Evolutionary conservation across 345 rosid species (phyloP).

Genomic region (Leavenworthia alabamica): DNA sequence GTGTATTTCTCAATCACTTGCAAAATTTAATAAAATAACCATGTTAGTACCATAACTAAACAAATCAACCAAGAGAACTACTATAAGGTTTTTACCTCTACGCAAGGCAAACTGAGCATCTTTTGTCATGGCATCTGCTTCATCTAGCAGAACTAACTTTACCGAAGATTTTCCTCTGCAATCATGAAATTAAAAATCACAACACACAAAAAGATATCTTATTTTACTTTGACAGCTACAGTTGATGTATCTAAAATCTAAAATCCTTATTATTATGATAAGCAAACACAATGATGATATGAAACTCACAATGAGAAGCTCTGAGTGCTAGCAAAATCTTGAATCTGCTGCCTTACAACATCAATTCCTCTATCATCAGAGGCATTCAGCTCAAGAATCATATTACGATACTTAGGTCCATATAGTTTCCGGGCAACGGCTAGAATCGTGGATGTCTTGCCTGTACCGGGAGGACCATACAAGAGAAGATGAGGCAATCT

Average conservation of each 20-base stretch:
- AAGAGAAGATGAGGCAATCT: constrained; percentile 82
- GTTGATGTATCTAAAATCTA: neutral
- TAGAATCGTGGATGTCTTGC: constrained; percentile 97
- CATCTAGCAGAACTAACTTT: constrained; percentile 88
- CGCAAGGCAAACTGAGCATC: constrained; percentile 98
- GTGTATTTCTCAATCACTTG: constrained; percentile 95
- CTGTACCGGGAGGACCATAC: constrained; percentile 98
- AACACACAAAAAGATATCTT: neutral
- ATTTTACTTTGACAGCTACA: neutral
- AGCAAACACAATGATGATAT: neutral
- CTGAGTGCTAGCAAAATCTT: constrained; percentile 95
- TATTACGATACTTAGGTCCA: constrained; percentile 75
- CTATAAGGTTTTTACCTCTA: constrained; percentile 45
- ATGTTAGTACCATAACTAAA: neutral
- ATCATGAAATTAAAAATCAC: neutral
- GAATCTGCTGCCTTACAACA: constrained; percentile 90
- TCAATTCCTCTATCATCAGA: constrained; percentile 97
- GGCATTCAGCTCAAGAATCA: constrained; percentile 95
- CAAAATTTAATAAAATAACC: constrained; percentile 5
- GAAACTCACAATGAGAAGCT: constrained; percentile 81
- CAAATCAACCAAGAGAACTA: neutral
- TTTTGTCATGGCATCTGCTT: constrained; percentile 98
- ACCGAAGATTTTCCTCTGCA: constrained; percentile 61
- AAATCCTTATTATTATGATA: neutral
- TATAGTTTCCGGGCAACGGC: constrained; percentile 94